Evolutionary conservation across 768 basidiomycete genomes (phyloP).

Genomic region (Ephemerocybe angulata): DNA sequence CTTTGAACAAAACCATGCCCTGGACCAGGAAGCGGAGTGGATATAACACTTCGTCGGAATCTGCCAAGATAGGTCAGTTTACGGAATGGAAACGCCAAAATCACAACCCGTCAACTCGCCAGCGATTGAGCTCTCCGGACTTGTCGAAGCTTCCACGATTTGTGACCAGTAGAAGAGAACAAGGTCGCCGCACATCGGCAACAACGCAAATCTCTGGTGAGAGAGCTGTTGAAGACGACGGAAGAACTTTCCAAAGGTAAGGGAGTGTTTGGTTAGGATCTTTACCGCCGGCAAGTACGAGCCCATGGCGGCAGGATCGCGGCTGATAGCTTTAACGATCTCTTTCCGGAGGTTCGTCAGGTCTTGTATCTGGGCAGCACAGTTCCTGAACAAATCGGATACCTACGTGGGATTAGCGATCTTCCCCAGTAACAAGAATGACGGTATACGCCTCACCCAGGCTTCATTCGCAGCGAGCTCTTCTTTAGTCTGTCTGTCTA

Average conservation of each 20-base stretch:
- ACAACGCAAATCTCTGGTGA: constrained; percentile 51
- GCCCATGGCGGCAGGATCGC: constrained; percentile 31
- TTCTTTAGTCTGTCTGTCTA: constrained; percentile 40
- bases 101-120: constrained; percentile 34
- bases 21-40: constrained; percentile 82
- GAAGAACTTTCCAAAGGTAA: constrained; percentile 77
- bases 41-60: constrained; percentile 59
- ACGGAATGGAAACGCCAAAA: neutral
- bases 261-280: constrained; percentile 63
- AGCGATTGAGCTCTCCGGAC: constrained; percentile 47
- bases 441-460: constrained; percentile 46
- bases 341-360: constrained; percentile 57
- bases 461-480: constrained; percentile 41
- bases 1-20: constrained; percentile 83
- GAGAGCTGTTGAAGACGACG: constrained; percentile 67
- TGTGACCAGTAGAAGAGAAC: constrained; percentile 82
- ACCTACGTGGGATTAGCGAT: constrained; percentile 40
- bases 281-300: constrained; percentile 45
- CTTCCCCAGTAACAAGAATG: neutral
- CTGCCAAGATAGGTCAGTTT: constrained; percentile 30
- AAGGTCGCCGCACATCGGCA: constrained; percentile 62
- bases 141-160: constrained; percentile 65
- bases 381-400: constrained; percentile 55
- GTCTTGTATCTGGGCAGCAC: constrained; percentile 50
- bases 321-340: constrained; percentile 43